Conservation (phyloP, 192 early-diverging fungal genomes). For the Podila horticola region DNA sequence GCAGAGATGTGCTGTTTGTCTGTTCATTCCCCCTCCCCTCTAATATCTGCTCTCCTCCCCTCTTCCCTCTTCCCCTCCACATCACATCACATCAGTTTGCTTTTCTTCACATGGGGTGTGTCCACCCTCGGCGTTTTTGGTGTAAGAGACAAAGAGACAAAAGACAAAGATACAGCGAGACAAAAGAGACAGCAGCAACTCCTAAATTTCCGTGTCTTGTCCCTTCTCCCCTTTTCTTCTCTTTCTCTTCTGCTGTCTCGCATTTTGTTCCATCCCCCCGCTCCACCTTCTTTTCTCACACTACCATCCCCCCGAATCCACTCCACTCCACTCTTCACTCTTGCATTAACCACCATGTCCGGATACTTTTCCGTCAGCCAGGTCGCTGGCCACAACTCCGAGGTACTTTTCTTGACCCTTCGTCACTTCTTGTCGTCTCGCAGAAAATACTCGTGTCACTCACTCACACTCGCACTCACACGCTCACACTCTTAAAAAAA, state of each 20-base stretch:
- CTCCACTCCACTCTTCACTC: neutral
- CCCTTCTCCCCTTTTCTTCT: neutral
- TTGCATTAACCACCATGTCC: constrained; percentile 29
- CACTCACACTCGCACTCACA: no score
- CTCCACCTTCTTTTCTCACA: neutral
- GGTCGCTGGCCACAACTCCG: constrained; percentile 46
- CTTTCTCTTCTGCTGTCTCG: constrained; percentile 1
- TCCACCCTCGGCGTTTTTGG: no score
- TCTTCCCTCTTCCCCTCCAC: no score
- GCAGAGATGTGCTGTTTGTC: no score
- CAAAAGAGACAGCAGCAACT: no score
- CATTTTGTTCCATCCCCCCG: neutral
- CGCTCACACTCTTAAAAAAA: neutral
- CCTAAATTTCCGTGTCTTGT: neutral
- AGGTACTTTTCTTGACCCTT: constrained; percentile 9
- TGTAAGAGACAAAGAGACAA: no score
- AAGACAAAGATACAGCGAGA: no score
- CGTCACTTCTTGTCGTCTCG: neutral
- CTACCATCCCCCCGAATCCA: neutral
- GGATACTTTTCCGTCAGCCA: constrained; percentile 46
- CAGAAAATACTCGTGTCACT: no score
- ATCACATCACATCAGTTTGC: no score
- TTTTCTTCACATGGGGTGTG: no score
- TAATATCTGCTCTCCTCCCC: no score
- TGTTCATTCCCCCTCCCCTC: no score